Evolutionary conservation across 106 monocot genomes (phyloP).

Genomic region (Amphibolis antarctica): DNA sequence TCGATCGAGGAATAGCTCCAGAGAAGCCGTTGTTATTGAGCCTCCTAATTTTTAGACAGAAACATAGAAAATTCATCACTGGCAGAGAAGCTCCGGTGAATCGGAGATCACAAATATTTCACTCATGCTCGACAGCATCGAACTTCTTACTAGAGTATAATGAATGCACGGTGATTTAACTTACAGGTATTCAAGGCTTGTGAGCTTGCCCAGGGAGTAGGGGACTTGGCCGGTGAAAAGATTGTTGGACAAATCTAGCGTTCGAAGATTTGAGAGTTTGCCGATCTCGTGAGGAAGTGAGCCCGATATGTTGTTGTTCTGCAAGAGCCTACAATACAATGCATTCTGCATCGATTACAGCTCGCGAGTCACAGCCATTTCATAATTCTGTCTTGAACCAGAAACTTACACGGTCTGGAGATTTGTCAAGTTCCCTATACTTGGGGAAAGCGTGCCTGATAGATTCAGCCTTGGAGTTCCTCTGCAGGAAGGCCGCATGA

Average conservation of each 20-base stretch:
- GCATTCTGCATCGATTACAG: not conserved
- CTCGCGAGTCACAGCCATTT: no score
- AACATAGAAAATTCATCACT: not conserved
- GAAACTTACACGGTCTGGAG: constrained; percentile 58
- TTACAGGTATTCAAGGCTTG: constrained; percentile 67
- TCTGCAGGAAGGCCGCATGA: constrained; percentile 17
- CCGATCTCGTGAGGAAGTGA: constrained; percentile 58
- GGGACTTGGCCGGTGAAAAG: constrained; percentile 55
- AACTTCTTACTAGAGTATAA: not conserved
- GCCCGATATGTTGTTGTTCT: constrained; percentile 64
- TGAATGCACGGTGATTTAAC: not conserved
- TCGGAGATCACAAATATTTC: not conserved
- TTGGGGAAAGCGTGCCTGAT: constrained; percentile 64
- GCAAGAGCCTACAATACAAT: constrained; percentile 25
- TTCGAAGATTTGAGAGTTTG: constrained; percentile 43
- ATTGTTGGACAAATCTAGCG: constrained; percentile 75
- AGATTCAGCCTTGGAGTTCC: constrained; percentile 54
- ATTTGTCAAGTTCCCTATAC: constrained; percentile 71
- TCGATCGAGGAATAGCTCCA: constrained; percentile 36
- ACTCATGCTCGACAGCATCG: not conserved
- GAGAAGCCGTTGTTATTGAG: constrained; percentile 57
- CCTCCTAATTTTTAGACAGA: constrained; percentile 25
- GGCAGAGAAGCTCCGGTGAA: not conserved
- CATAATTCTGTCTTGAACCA: not conserved
- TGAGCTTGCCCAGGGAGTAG: constrained; percentile 44